phyloP scores from a whole-genome alignment of 352 stramenopile species.

The Phytophthora fragariaefolia region DNA sequence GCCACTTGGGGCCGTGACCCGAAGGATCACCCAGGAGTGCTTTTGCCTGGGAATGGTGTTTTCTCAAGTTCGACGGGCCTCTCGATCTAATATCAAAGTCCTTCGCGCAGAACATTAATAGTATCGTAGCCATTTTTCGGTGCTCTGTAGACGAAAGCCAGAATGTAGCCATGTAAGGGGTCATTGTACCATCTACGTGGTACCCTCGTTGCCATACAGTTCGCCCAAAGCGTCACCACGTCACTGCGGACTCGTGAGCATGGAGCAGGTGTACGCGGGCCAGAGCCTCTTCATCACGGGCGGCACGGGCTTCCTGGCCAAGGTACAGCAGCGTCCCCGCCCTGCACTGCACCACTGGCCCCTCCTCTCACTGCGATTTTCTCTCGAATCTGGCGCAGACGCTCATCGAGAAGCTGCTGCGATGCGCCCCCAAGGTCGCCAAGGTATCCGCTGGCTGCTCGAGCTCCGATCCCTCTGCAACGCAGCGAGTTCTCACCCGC shows the following conservation, averaged over 20 bases:
- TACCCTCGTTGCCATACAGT: too few species aligned
- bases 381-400: constrained; percentile 38
- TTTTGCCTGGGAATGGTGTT: too few species aligned
- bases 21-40: too few species aligned
- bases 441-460: constrained; percentile 37
- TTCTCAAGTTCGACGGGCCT: too few species aligned
- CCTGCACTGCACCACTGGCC: background rate
- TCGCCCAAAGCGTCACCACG: constrained; percentile 12
- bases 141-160: too few species aligned
- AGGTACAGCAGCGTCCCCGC: constrained; percentile 39
- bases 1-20: too few species aligned
- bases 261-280: constrained; percentile 64
- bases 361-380: constrained; percentile 11
- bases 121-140: too few species aligned
- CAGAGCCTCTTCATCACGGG: constrained; percentile 88
- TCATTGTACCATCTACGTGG: too few species aligned
- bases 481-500: constrained; percentile 3
- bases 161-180: too few species aligned
- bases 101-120: too few species aligned
- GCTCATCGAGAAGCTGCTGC: constrained; percentile 83
- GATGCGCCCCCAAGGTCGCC: constrained; percentile 61
- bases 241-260: too few species aligned
- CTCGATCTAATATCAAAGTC: too few species aligned
- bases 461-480: background rate
- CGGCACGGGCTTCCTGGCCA: constrained; percentile 87